Evolutionary conservation across 2,329 filamentous ascomycete genomes (phyloP).

Genomic region (Botrytis squamosa): DNA sequence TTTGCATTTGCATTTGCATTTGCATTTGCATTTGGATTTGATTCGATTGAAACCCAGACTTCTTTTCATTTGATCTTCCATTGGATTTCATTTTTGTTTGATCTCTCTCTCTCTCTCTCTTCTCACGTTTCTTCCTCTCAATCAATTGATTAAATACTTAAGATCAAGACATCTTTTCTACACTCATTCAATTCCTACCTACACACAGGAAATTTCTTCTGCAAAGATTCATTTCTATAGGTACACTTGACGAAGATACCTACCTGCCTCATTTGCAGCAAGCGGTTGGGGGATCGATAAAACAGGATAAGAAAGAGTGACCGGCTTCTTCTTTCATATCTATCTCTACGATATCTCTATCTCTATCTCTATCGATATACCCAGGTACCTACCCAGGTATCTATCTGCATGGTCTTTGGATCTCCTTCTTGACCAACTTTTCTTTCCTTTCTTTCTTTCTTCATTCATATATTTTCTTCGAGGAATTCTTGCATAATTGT

Average conservation of each 20-base stretch:
- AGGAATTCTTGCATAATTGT: not conserved
- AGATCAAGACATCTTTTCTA: not conserved
- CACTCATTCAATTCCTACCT: not conserved
- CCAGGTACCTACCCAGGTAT: not conserved
- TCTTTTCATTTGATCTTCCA: not conserved
- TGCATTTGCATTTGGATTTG: too few relatives aligned
- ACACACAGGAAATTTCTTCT: not conserved
- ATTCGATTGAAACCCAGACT: too few relatives aligned
- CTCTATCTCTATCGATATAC: not conserved
- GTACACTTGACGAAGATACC: not conserved
- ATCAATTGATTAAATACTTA: too few relatives aligned
- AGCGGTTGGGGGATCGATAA: not conserved
- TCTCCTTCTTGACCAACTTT: not conserved
- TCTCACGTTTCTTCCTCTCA: not conserved
- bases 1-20: too few relatives aligned
- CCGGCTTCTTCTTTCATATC: not conserved
- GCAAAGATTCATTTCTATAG: not conserved
- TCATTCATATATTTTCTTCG: not conserved
- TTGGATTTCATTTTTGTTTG: not conserved
- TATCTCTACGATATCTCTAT: too few relatives aligned
- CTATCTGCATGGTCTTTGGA: not conserved
- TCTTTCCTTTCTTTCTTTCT: not conserved
- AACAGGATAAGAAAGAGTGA: not conserved
- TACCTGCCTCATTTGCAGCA: not conserved
- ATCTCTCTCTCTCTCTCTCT: not conserved